Conservation (phyloP, 2,329 filamentous ascomycete species). For the Colletotrichum plurivorum region DNA sequence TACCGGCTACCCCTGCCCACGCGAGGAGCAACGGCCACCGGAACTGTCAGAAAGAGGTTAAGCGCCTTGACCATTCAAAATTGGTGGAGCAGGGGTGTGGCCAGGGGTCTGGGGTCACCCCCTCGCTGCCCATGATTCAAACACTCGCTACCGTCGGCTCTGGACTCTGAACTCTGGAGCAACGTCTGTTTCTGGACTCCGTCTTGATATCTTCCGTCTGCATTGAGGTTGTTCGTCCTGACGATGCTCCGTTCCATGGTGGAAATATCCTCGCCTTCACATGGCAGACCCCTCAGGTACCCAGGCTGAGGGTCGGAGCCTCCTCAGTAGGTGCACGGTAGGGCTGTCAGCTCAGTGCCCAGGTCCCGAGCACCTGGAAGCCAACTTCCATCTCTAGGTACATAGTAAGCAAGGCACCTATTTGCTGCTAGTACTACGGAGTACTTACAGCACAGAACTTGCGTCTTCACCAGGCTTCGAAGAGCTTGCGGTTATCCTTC, state of each 20-base stretch:
- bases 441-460: not conserved
- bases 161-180: no score
- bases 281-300: no score
- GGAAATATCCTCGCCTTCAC: not conserved
- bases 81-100: constrained; percentile 27
- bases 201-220: constrained; percentile 4
- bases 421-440: no score
- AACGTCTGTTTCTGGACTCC: not conserved
- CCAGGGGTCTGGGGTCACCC: constrained; percentile 24
- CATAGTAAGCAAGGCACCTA: no score
- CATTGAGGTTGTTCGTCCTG: constrained; percentile 20
- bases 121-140: constrained; percentile 27
- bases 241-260: not conserved
- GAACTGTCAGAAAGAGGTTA: constrained; percentile 37
- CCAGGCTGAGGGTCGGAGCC: no score
- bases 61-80: constrained; percentile 34
- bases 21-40: constrained; percentile 34
- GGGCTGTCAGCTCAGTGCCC: constrained; percentile 10
- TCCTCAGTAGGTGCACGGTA: not conserved
- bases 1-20: constrained; percentile 29
- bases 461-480: not conserved
- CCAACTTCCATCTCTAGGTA: not conserved
- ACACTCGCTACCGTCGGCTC: constrained; percentile 3
- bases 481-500: not conserved
- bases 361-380: constrained; percentile 19